Percentiles rank a stretch among this genome's conserved stretches.
Conservation (phyloP, 1,139 yeast genomes). For the Yarrowia galli region DNA sequence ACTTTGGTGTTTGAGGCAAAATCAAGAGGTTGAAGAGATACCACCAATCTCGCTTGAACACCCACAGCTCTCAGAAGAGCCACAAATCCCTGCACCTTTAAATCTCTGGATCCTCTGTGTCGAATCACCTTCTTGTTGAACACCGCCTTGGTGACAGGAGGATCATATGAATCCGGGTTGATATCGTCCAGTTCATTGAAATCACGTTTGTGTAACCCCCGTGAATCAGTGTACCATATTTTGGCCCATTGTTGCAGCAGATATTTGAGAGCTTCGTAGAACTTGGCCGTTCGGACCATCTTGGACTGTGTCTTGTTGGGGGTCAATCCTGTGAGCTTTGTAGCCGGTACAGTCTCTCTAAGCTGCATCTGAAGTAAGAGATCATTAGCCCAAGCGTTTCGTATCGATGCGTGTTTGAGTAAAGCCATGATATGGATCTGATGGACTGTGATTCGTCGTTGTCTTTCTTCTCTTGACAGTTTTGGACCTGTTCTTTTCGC, state of each 20-base stretch:
- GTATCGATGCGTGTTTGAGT: slow-evolving; percentile 67
- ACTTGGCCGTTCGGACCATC: slow-evolving; percentile 64
- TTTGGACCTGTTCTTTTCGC: slow-evolving; percentile 9
- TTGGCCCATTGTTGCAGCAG: slow-evolving; percentile 68
- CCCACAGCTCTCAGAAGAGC: slow-evolving; percentile 74
- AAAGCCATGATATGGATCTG: slow-evolving; percentile 63
- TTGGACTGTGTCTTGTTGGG: slow-evolving; percentile 56
- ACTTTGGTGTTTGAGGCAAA: slow-evolving; percentile 57
- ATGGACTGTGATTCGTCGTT: slow-evolving; percentile 61
- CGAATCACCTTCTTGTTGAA: slow-evolving; percentile 44
- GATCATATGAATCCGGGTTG: slow-evolving; percentile 24
- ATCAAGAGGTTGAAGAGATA: slow-evolving; percentile 91
- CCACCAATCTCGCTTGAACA: slow-evolving; percentile 74
- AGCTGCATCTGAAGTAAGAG: slow-evolving; percentile 49
- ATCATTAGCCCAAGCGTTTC: slow-evolving; percentile 81
- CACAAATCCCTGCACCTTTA: slow-evolving; percentile 89
- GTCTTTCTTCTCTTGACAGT: slow-evolving; percentile 39
- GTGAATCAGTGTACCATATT: slow-evolving; percentile 55
- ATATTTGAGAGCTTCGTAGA: slow-evolving; percentile 76
- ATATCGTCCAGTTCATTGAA: slow-evolving; percentile 16
- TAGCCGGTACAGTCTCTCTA: slow-evolving; percentile 57
- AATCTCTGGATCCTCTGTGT: slow-evolving; percentile 70
- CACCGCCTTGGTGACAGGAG: slow-evolving; percentile 39
- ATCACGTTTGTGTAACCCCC: slow-evolving; percentile 48
- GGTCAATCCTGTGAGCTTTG: slow-evolving; percentile 57